Conservation (phyloP, 2,329 filamentous ascomycete genomes). For the Trichophyton schoenleinii region DNA sequence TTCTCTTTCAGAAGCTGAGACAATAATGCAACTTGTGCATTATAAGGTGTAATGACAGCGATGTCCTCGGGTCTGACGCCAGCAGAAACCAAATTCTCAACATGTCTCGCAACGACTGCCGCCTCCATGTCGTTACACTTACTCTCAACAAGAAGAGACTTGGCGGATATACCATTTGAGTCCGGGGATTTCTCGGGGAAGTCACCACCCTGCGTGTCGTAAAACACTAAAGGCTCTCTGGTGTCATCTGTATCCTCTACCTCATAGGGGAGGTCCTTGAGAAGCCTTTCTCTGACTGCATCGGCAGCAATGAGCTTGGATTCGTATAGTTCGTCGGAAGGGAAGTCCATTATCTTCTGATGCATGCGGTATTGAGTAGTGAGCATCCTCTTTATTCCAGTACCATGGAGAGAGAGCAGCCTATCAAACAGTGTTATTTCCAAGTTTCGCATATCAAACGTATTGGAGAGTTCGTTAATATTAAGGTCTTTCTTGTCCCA, state of each 20-base stretch:
- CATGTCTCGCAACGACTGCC: constrained; percentile 63
- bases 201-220: constrained; percentile 89
- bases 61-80: constrained; percentile 76
- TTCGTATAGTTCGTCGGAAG: constrained; percentile 78
- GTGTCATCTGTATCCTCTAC: constrained; percentile 77
- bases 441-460: constrained; percentile 39
- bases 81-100: constrained; percentile 59
- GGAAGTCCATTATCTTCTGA: constrained; percentile 86
- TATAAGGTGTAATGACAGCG: constrained; percentile 90
- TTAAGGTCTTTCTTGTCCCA: constrained; percentile 38
- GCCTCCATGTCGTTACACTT: constrained; percentile 92
- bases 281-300: constrained; percentile 58
- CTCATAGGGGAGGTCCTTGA: constrained; percentile 65
- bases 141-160: constrained; percentile 52
- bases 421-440: constrained; percentile 92
- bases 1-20: constrained; percentile 63
- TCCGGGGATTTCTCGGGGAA: constrained; percentile 75
- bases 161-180: constrained; percentile 43
- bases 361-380: constrained; percentile 99
- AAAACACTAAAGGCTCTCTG: constrained; percentile 75
- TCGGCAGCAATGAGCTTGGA: constrained; percentile 69
- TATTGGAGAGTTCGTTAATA: constrained; percentile 20
- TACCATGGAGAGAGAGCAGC: constrained; percentile 66
- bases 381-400: constrained; percentile 80
- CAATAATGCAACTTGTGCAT: constrained; percentile 75